phyloP scores from a whole-genome alignment of 2,329 filamentous ascomycete genomes.

The Aspergillus sp. region DNA sequence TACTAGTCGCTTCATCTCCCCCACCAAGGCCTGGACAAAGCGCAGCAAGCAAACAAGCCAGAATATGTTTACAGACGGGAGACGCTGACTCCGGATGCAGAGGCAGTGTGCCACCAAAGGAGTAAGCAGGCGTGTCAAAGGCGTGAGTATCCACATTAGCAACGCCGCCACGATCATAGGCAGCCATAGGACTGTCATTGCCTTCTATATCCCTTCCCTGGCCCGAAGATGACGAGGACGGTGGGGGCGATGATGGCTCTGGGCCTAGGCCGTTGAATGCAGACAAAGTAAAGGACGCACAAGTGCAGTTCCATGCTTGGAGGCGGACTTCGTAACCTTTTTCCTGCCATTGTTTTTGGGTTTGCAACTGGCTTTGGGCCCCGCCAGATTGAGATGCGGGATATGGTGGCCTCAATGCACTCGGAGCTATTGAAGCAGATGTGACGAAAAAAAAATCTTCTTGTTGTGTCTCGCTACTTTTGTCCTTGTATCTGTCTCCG shows the following conservation, averaged over 20 bases:
- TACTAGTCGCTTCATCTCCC: slow-evolving; percentile 41
- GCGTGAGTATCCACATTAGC: neutral
- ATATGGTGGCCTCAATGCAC: slow-evolving; percentile 23
- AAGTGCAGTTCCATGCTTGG: slow-evolving; percentile 82
- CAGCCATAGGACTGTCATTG: slow-evolving; percentile 3
- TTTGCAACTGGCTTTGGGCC: slow-evolving; percentile 17
- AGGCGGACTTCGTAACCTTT: slow-evolving; percentile 70
- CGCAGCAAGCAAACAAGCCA: slow-evolving; percentile 77
- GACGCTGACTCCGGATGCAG: slow-evolving; percentile 16
- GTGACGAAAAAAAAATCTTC: slow-evolving; percentile 62
- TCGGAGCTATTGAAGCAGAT: slow-evolving; percentile 51
- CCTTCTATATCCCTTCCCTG: slow-evolving; percentile 8
- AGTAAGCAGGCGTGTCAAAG: slow-evolving; percentile 17
- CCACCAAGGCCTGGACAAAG: slow-evolving; percentile 57
- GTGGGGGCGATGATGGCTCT: neutral
- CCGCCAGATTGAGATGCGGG: slow-evolving; percentile 3
- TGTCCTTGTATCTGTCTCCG: neutral
- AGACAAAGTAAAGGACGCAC: slow-evolving; percentile 76
- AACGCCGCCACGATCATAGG: too few relatives aligned
- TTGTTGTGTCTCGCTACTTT: neutral
- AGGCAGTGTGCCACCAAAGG: slow-evolving; percentile 40
- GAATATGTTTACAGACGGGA: slow-evolving; percentile 78
- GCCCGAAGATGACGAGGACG: neutral
- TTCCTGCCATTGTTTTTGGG: slow-evolving; percentile 20
- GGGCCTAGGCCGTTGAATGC: slow-evolving; percentile 56